Evolutionary conservation across 768 basidiomycete genomes (phyloP), one percentile per base, ranked within the genome.

Genomic region (Naganishia antarctica): DNA sequence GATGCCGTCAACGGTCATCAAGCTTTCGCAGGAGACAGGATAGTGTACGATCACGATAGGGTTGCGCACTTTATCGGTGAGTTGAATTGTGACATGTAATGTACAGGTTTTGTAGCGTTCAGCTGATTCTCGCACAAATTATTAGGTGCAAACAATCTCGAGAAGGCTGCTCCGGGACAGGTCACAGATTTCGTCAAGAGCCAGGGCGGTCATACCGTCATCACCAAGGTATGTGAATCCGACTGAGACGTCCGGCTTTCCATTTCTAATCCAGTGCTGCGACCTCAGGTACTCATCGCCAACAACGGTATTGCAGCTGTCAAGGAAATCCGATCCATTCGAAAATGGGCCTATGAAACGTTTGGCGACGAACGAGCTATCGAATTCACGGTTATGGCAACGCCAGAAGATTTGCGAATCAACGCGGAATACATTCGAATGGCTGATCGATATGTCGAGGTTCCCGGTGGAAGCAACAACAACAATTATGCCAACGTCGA

Each of bases 401-500:
- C 96, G 13, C 96, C 96, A 25, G 96, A 99, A 77, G 94, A 97
- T 80, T 82, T 98, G 65, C 74, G 76, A 78, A 93, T 97, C 78
- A 99, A 99, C 73, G 96, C 96, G 32, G 96, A 99, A 74, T 99
- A 99, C 79, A 99, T 99, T 78, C 88, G 96, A 67, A 99, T 99
- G 96, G 96, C 96, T 45, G 96, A 99, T 78, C 88, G 92, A 71
- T 98, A 96, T 76, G 88, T 99, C 74, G 96, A 99, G 79, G 96
- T 99, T 9, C 93, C 96, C 21, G 96, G 96, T 66, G 96, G 96
- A 66, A 85, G 88, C 21, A 99, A 99, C 78, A 99, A 98, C 83
- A 92, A 98, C 83, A 98, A 99, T 79, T 98, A 98, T 74, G 96
- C 96, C 70, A 99, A 99, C 77, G 96, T 99, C 71, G 96, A 99